These are phyloP conservation scores for Gossypium davidsonii DNA, from an alignment of 441 rosid species.

Conservation along the genomic window DNA sequence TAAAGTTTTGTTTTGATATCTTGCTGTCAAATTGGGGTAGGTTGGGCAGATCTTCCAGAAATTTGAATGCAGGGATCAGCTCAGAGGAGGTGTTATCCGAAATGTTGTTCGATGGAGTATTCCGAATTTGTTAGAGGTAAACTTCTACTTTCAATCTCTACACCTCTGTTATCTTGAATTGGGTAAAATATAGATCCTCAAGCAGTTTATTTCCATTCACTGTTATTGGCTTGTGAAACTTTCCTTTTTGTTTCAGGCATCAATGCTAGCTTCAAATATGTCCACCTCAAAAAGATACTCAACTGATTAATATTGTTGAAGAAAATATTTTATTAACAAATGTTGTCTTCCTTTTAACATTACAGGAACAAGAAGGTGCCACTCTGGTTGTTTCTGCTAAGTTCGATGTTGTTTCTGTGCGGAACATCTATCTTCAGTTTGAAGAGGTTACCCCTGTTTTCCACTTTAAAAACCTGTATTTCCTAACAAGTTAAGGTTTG, in stretches of 20 bases:
- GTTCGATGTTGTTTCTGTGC: conserved; percentile 58
- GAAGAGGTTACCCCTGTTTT: conserved; percentile 59
- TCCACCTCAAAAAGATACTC: not conserved
- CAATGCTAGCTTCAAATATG: not conserved
- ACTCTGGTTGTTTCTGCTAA: conserved; percentile 89
- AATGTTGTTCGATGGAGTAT: conserved; percentile 89
- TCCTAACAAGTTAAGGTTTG: not conserved
- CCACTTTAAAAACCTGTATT: conserved; percentile 8
- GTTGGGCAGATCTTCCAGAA: conserved; percentile 87
- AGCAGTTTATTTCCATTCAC: not conserved
- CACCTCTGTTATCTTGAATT: conserved; percentile 10
- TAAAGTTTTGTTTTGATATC: conserved; percentile 8
- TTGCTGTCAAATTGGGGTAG: conserved; percentile 26
- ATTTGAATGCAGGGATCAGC: conserved; percentile 57
- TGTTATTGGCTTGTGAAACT: not conserved
- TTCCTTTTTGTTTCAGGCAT: not conserved
- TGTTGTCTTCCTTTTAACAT: conserved; percentile 19
- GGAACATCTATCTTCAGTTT: conserved; percentile 81
- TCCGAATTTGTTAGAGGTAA: conserved; percentile 72
- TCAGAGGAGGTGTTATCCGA: conserved; percentile 57
- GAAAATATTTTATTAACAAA: not conserved
- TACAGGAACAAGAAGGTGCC: conserved; percentile 84
- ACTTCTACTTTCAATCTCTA: conserved; percentile 8
- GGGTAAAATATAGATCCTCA: not conserved
- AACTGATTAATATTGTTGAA: not conserved